Base-by-base conservation (phyloP, 768 basidiomycete genomes). In the Pisolithus sp. region DNA sequence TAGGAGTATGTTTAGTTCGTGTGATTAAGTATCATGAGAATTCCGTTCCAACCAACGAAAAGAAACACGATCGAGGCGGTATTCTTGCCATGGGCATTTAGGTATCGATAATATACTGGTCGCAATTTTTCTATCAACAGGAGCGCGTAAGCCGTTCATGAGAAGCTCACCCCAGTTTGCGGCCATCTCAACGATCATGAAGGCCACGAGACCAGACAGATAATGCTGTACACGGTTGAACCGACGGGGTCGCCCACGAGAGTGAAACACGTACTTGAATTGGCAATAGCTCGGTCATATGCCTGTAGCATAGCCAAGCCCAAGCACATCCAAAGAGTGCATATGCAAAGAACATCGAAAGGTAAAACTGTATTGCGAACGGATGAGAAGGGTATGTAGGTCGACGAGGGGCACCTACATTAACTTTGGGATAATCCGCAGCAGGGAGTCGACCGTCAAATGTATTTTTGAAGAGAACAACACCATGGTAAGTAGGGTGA, bases 351-450 rank as follows among this genome's bases (percentile, higher is more conserved):
- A 89, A 88, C 79, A 98, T 83, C 21, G 69, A 67, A 50, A 93
- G 79, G 70, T 96, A 96, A 69, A 96, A 96, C 93, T 94, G 37
- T 24, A 39, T 9, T 23, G 7, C 40, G 15, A 42, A 24, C 5
- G 7, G 30, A 6, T 24, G 13, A 26, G 46, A 21, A 2, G 23
- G 20, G 7, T 12, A 13, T 20, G 23, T 36, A 3, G 17, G 3
- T 31, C 7, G 13, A 46, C n/a, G 8, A n/a, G 6, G 39, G 13
- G 8, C 31, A 67, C 89, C 60, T 66, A 96, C 93, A 52, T 82
- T 86, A 66, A 98, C 89, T 82, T 98, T 98, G 10, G 96, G 96
- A 68, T 97, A 96, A 66, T 99, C 96, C 5, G 89, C 80, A 6
- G 94, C 93, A 12, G 95, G 81, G 20, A 99, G 75, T 64, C 88